Conservation (phyloP, 345 rosid species). For the Eucalyptus shirleyi region DNA sequence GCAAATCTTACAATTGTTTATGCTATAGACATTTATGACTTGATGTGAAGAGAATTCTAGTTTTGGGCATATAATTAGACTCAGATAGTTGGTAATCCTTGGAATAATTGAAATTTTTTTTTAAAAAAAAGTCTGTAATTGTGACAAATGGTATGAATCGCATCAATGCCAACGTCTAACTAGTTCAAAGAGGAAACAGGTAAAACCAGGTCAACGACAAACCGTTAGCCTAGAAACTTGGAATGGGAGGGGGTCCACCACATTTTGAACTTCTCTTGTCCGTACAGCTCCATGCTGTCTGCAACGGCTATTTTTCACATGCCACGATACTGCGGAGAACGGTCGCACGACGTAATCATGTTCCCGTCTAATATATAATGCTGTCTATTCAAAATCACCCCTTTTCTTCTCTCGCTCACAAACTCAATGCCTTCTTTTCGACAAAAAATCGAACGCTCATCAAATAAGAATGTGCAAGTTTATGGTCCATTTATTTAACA, state of each 20-base stretch:
- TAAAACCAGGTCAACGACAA: neutral
- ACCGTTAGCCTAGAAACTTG: neutral
- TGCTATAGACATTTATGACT: neutral
- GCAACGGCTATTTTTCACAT: neutral
- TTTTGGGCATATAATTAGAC: neutral
- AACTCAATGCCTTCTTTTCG: neutral
- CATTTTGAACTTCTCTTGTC: neutral
- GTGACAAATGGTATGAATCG: neutral
- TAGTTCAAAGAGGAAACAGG: neutral
- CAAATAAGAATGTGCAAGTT: neutral
- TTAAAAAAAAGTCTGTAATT: neutral
- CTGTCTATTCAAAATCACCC: neutral
- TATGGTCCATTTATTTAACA: too few relatives aligned
- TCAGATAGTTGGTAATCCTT: neutral
- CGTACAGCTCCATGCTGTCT: neutral
- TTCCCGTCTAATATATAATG: neutral
- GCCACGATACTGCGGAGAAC: neutral
- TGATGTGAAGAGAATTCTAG: neutral
- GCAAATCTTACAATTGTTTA: neutral
- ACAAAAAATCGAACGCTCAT: neutral
- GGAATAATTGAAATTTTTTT: neutral
- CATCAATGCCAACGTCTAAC: neutral
- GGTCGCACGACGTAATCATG: neutral
- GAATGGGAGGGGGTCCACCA: neutral
- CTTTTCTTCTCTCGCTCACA: neutral